Base-by-base conservation (phyloP, 140 eudicot species). In the Oenanthe javanica region DNA sequence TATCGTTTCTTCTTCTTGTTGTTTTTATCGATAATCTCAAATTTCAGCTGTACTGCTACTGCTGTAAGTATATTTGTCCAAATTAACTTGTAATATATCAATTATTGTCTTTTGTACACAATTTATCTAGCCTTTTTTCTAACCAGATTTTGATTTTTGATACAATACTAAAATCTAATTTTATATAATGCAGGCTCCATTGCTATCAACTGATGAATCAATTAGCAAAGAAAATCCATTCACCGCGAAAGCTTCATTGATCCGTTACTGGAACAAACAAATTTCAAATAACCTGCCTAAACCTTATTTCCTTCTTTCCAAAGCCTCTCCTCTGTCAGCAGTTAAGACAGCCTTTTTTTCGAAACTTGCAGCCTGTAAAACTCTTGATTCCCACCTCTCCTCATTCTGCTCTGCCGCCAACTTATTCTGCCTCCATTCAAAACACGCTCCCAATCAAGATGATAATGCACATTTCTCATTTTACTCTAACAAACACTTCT, bases 311-410 rank as follows among this genome's bases (percentile, higher is more conserved):
- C 88, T 94, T 8, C 79, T 94, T 49, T 87, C 96, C 16, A 94
- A 94, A 83, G 91, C 94, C 43, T 94, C 98, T 15, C 98, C 98
- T 12, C 91, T 94, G 36, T 63, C 88, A 46, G 84, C 92, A 21
- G 85, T 85, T 0, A 86, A 94, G 4, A 66, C 83, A 13, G 89
- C 97, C 2, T 74, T 86, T 36, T 92, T 86, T 66, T 69, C 97
- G 13, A 85, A 90, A 74, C 91, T 92, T 77, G 94, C 90, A 55
- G 67, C 94, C 66, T 77, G 82, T 51, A 81, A 87, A 23, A 25
- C 86, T 4, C 89, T 92, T 63, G 84, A 93, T 21, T 81, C 90
- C 31, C 96, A 85, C 66, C 84, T 90, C 48, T 18, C 94, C 13
- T 59, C 94, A 83, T 94, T 94, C 82, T 94, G 98, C 78, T 52